These are phyloP conservation scores for Oldenlandia corymbosa DNA, from an alignment of 257 asterid genomes.

Conservation along the genomic window DNA sequence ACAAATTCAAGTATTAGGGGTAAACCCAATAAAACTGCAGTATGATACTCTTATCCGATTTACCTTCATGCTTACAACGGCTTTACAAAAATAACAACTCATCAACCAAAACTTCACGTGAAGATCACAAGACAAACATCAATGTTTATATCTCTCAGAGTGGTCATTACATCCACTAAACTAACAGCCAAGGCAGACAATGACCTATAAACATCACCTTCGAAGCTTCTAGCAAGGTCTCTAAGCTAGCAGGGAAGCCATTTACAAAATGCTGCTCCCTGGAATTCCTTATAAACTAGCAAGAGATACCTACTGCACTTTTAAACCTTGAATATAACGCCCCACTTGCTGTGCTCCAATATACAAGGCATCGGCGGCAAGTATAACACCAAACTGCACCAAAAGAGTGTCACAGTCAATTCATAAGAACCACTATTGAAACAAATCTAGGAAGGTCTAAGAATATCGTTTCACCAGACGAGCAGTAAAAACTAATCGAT, in stretches of 20 bases:
- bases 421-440: neutral
- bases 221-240: neutral
- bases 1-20: too few species aligned
- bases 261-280: neutral
- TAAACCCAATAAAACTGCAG: neutral
- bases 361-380: constrained; percentile 66
- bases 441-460: constrained; percentile 7
- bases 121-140: neutral
- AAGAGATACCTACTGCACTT: constrained; percentile 37
- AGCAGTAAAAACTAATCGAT: constrained; percentile 68
- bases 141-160: neutral
- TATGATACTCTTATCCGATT: neutral
- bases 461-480: constrained; percentile 62
- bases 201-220: neutral
- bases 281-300: neutral
- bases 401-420: neutral
- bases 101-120: constrained; percentile 2
- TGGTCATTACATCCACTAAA: neutral
- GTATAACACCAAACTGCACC: constrained; percentile 59
- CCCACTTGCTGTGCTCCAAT: constrained; percentile 78
- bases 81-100: neutral
- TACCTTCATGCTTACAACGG: neutral
- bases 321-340: constrained; percentile 58
- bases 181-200: neutral
- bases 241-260: neutral